Conservation (phyloP, 139 green algal genomes). For the Chlamydomonas urium region DNA sequence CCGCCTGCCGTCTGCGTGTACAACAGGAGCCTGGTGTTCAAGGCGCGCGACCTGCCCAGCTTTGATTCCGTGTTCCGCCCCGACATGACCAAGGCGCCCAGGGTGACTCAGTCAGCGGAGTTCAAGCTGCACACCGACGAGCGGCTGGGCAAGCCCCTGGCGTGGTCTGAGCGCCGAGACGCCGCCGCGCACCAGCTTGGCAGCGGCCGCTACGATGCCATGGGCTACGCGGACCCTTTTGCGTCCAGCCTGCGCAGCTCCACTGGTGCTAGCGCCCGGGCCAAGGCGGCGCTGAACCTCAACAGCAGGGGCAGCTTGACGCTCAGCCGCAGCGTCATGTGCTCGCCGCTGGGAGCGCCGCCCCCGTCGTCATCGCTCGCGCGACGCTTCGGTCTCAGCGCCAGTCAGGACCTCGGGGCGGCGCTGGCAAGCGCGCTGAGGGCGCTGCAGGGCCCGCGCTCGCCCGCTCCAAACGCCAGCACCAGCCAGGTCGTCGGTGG, state of each 20-base stretch:
- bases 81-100: background rate
- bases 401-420: too few species aligned
- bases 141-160: constrained; percentile 7
- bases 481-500: too few species aligned
- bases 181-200: background rate
- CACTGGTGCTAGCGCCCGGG: too few species aligned
- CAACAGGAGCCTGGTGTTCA: constrained; percentile 13
- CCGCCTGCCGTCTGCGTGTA: background rate
- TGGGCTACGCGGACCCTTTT: constrained; percentile 2
- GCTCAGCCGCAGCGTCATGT: too few species aligned
- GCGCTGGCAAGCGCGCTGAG: too few species aligned
- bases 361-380: too few species aligned
- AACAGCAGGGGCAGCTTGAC: too few species aligned
- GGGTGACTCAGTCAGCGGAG: constrained; percentile 3
- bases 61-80: constrained; percentile 5
- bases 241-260: constrained; percentile 9
- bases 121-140: constrained; percentile 16
- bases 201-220: background rate
- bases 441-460: too few species aligned
- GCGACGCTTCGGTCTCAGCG: too few species aligned
- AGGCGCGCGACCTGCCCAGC: constrained; percentile 12
- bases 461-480: too few species aligned
- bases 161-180: background rate
- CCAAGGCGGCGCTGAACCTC: too few species aligned
- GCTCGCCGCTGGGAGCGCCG: too few species aligned